Evolutionary conservation across 2,329 filamentous ascomycete genomes (phyloP), one percentile per base, ranked within the genome.

Genomic region (Cordyceps tenuipes): DNA sequence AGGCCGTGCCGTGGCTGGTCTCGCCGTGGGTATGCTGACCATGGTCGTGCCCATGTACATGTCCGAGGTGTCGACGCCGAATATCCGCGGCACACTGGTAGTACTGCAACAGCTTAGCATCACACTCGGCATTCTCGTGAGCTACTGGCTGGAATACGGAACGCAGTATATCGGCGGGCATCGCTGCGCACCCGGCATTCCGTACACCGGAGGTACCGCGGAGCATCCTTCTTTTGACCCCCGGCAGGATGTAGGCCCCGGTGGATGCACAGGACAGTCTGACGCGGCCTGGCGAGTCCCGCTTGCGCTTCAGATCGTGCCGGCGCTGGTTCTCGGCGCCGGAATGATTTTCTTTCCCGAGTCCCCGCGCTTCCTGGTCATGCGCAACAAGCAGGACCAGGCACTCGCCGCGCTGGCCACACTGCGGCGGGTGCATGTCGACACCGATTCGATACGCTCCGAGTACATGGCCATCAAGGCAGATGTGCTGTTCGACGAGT

Each of bases 281-380:
- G 23, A 23, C 23, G 23, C 23, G 2, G 23, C 23, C 23, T 23
- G 23, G 23, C 2, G 23, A 23, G 23, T 23, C 23, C 36, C 77
- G 0, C 74, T 81, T 52, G 77, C 73, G 1, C 63, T 81, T 19
- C 79, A 82, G 64, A 83, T 85, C 60, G 65, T 76, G 0, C 86
- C 82, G 69, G 78, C 82, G 2, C 63, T 85, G 13, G 74, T 86
- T 41, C 74, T 87, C 1, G 74, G 79, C 7, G 62, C 69, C 31
- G 82, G 83, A 41, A 80, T 86, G 68, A 63, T 83, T 57, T 75
- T 85, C 65, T 77, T 85, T 8, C 73, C 73, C 0, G 68, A 74
- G 47, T 72, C 72, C 1, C 73, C 73, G 2, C 68, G 73, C 2
- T 75, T 64, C 62, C 65, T 66, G 47, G 59, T 73, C 29, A 73